Evolutionary conservation across 1,284 basidiomycete species (phyloP), one percentile per base, ranked within the genome.

Genomic region (Pseudozyma tsukubaensis): DNA sequence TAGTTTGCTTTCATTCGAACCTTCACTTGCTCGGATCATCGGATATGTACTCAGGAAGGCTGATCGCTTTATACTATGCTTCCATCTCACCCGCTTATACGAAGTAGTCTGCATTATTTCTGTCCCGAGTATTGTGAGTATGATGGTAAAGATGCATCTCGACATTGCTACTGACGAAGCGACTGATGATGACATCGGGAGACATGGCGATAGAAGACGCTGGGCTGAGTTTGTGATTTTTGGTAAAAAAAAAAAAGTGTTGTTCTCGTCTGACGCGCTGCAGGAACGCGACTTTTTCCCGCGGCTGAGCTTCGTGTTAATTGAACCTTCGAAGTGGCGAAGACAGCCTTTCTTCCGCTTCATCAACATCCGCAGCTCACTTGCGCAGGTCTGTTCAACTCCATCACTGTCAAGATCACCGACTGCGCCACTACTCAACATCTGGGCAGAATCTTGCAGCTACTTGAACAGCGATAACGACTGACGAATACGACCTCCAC

Each of bases 251-350:
- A 29, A 29, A 29, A 45, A 59, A 66, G 57, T 66, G 63, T 66
- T 66, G 63, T 18, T 66, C 57, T 60, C 62, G 56, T 56, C 56
- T 65, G 36, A 48, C n/a, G 24, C 42, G 44, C 36, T 37, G 35
- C 44, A 65, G 50, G 37, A 53, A 49, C 36, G 63, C 42, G 52
- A 43, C n/a, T 55, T 12, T 53, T 10, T 14, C 36, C 36, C 18
- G 36, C 29, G 21, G 35, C 54, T 51, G 37, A 51, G 50, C 47
- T 42, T 48, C 21, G 45, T 50, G 47, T 57, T 58, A 43, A 50
- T 50, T 58, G 47, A 18, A 35, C 39, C 35, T 50, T n/a, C 29
- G 37, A 18, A 29, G 24, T 49, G 32, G 54, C 42, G 52, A 11
- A 43, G 37, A 13, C 37, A 54, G 14, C 29, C 13, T 43, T 51